A percentile compares a stretch with the other conserved stretches of the same genome.
phyloP scores from a whole-genome alignment of 2,329 filamentous ascomycete species.

The Ophiostoma perfectum region DNA sequence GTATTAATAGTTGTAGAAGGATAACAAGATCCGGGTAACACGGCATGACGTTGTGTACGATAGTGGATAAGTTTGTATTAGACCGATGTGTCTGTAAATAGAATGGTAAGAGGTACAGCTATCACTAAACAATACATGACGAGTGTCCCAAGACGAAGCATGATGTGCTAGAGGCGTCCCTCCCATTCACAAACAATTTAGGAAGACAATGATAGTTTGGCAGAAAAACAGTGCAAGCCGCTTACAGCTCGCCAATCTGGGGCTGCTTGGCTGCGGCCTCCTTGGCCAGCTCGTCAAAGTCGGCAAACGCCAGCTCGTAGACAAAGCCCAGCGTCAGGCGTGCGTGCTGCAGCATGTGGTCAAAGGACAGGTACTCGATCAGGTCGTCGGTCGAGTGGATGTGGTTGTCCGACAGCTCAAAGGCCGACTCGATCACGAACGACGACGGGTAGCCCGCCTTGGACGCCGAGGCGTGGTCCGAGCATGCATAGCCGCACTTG shows the following conservation, averaged over 20 bases:
- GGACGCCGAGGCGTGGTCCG: constrained; percentile 63
- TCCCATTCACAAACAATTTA: neutral
- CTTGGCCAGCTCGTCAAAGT: constrained; percentile 33
- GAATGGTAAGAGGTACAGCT: too few relatives aligned
- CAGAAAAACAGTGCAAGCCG: neutral
- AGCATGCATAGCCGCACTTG: constrained; percentile 54
- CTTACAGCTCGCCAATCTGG: constrained; percentile 28
- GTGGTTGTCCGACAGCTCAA: constrained; percentile 58
- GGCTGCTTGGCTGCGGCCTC: constrained; percentile 21
- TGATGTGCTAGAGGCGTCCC: too few relatives aligned
- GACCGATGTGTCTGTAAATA: too few relatives aligned
- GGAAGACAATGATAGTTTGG: neutral
- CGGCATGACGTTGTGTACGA: neutral
- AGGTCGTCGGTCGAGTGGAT: constrained; percentile 70
- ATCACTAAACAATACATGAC: too few relatives aligned
- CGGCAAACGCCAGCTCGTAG: constrained; percentile 42
- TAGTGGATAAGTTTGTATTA: neutral
- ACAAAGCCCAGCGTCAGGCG: constrained; percentile 44
- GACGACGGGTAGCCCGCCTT: constrained; percentile 61
- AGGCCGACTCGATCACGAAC: constrained; percentile 58
- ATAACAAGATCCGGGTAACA: neutral
- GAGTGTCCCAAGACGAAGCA: too few relatives aligned
- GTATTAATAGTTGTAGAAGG: too few relatives aligned
- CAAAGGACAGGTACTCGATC: constrained; percentile 62
- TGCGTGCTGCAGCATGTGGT: constrained; percentile 61